Evolutionary conservation across 805 yeast species (phyloP).

Genomic region (Zygosaccharomyces bisporus): DNA sequence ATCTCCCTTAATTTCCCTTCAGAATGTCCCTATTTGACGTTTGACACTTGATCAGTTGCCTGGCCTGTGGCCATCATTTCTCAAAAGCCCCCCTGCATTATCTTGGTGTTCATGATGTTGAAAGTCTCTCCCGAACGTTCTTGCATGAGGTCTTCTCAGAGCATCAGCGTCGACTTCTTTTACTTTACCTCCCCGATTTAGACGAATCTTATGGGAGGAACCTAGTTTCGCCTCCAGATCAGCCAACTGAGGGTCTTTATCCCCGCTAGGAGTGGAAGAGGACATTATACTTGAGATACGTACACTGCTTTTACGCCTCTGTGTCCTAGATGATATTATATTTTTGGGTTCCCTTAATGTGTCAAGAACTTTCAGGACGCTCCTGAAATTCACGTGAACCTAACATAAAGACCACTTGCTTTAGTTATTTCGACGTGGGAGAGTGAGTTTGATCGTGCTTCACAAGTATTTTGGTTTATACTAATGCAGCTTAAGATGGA

Average conservation of each 20-base stretch:
- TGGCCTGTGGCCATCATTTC: slow-evolving; percentile 29
- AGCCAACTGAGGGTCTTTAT: slow-evolving; percentile 1
- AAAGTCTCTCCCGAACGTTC: slow-evolving; percentile 10
- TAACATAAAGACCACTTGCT: too few species aligned
- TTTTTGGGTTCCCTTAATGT: not conserved
- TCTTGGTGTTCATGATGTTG: not conserved
- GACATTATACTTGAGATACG: not conserved
- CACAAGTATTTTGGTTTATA: too few species aligned
- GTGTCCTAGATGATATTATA: too few species aligned
- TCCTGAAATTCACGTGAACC: not conserved
- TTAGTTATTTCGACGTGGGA: too few species aligned
- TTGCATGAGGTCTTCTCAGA: slow-evolving; percentile 28
- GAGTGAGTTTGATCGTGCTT: too few species aligned
- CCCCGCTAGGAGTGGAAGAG: not conserved
- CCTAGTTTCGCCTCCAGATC: slow-evolving; percentile 1
- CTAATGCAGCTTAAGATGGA: slow-evolving; percentile 6
- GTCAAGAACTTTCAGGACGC: not conserved
- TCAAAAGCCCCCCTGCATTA: slow-evolving; percentile 25
- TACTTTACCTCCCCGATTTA: slow-evolving; percentile 23
- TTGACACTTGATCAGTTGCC: not conserved
- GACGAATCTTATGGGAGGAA: slow-evolving; percentile 12
- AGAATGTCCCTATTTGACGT: not conserved
- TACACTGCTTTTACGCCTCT: too few species aligned
- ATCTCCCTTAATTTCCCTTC: not conserved
- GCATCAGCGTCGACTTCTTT: slow-evolving; percentile 23